A percentile compares a stretch with the other conserved stretches of the same genome.
Conservation (phyloP, 345 rosid genomes). For the Microthlaspi erraticum region DNA sequence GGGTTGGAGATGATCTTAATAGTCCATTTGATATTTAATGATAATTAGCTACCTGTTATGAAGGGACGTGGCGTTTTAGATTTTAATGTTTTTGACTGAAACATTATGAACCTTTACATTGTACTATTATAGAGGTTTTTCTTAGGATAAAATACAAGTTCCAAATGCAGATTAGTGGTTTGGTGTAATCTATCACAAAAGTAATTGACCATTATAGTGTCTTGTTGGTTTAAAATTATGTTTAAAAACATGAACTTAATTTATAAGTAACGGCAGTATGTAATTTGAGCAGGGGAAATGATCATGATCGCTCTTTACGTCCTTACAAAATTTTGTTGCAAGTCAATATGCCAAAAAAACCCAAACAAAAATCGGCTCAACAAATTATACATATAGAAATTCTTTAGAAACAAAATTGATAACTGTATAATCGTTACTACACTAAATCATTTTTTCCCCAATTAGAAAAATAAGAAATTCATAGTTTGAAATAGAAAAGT, state of each 20-base stretch:
- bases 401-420: conserved; percentile 1
- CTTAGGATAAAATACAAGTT: not conserved
- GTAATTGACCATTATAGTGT: not conserved
- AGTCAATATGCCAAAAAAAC: not conserved
- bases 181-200: conserved; percentile 18
- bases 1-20: too few species aligned
- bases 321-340: conserved; percentile 3
- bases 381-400: not conserved
- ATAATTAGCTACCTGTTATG: conserved; percentile 21
- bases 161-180: conserved; percentile 5
- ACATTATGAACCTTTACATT: not conserved
- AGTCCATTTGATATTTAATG: too few species aligned
- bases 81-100: not conserved
- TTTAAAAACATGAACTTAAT: conserved; percentile 9
- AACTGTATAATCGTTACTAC: not conserved
- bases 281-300: not conserved
- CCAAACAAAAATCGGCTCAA: not conserved
- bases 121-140: not conserved
- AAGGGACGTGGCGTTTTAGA: not conserved
- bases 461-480: not conserved
- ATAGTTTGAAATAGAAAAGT: conserved; percentile 7
- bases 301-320: not conserved
- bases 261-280: not conserved
- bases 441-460: not conserved
- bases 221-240: not conserved